These are phyloP conservation scores for Hemisphaericaspora subhashii DNA, from an alignment of 1,139 yeast species.

Conservation along the genomic window DNA sequence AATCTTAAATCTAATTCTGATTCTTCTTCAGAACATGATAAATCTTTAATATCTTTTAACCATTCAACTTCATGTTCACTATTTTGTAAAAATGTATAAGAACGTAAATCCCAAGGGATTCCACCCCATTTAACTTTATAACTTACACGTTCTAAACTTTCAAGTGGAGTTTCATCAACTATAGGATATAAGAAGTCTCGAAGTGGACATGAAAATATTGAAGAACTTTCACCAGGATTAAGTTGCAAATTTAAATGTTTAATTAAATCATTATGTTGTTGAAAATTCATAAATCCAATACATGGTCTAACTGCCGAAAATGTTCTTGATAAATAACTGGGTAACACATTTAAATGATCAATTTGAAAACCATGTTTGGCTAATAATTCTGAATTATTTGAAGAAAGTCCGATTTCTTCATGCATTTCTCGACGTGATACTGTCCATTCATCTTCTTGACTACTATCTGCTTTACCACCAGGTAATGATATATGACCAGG, in stretches of 20 bases:
- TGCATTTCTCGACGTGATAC: slow-evolving; percentile 80
- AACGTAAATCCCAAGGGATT: slow-evolving; percentile 61
- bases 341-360: slow-evolving; percentile 60
- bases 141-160: slow-evolving; percentile 45
- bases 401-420: slow-evolving; percentile 80
- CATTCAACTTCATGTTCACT: slow-evolving; percentile 59
- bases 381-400: slow-evolving; percentile 45
- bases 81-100: slow-evolving; percentile 58
- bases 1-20: slow-evolving; percentile 15
- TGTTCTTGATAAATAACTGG: slow-evolving; percentile 77
- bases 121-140: slow-evolving; percentile 65
- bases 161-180: slow-evolving; percentile 31
- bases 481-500: slow-evolving; percentile 91
- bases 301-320: slow-evolving; percentile 82
- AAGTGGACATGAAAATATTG: slow-evolving; percentile 68
- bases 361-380: slow-evolving; percentile 52
- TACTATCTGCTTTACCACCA: slow-evolving; percentile 80
- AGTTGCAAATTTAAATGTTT: slow-evolving; percentile 40
- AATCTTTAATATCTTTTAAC: slow-evolving; percentile 59
- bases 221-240: slow-evolving; percentile 73
- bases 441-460: slow-evolving; percentile 63
- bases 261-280: slow-evolving; percentile 20
- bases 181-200: slow-evolving; percentile 55
- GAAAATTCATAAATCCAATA: slow-evolving; percentile 57
- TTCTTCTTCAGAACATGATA: slow-evolving; percentile 56